These are phyloP conservation scores for Dipodascus albidus DNA, from an alignment of 805 yeast species.

Conservation along the genomic window DNA sequence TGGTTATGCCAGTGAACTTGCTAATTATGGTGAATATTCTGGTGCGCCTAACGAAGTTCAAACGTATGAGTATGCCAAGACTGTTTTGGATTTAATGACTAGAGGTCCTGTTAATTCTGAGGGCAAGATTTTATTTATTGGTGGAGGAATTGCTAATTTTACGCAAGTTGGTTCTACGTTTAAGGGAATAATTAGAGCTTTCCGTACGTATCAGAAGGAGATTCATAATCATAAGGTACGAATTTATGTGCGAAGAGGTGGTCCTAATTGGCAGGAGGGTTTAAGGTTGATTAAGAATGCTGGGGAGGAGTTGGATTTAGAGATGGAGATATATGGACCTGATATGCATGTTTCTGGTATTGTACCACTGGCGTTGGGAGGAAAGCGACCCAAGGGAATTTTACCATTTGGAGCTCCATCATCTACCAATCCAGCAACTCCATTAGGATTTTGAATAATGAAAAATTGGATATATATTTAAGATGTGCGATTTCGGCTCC, in stretches of 20 bases:
- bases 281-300: conserved; percentile 32
- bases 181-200: conserved; percentile 39
- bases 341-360: conserved; percentile 39
- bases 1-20: conserved; percentile 33
- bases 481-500: too few relatives aligned
- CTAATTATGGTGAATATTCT: conserved; percentile 38
- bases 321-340: conserved; percentile 40
- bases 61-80: conserved; percentile 37
- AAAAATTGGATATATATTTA: too few relatives aligned
- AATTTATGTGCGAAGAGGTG: conserved; percentile 35
- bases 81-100: conserved; percentile 35
- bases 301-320: conserved; percentile 34
- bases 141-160: conserved; percentile 38
- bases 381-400: conserved; percentile 30
- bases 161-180: conserved; percentile 37
- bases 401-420: conserved; percentile 29
- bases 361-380: conserved; percentile 32
- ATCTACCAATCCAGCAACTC: conserved; percentile 20
- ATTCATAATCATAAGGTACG: conserved; percentile 30
- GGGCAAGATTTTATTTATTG: conserved; percentile 34
- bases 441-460: conserved; percentile 12
- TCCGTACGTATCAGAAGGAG: conserved; percentile 29
- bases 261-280: conserved; percentile 40
- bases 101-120: conserved; percentile 27
- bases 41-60: conserved; percentile 38